Evolutionary conservation across 78 protist genomes (phyloP).

Genomic region (Dictyostelium discoideum): DNA sequence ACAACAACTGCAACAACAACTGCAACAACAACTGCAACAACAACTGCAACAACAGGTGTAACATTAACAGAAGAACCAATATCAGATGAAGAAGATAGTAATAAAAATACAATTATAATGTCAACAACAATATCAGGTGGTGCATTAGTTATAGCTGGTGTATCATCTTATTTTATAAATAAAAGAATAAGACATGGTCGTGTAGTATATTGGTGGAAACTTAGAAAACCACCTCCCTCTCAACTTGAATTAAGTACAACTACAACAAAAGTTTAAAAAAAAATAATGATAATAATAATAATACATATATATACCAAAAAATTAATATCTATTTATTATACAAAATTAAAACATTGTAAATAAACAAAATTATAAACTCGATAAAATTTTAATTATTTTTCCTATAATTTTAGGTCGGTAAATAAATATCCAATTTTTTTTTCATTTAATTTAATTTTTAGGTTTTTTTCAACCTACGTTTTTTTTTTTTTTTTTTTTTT

Average conservation of each 20-base stretch:
- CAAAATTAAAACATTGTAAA: neutral
- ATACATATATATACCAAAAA: too few species aligned
- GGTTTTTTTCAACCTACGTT: too few species aligned
- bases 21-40: neutral
- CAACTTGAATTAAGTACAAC: neutral
- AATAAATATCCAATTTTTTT: too few species aligned
- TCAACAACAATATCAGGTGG: constrained; percentile 30
- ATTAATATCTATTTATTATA: neutral
- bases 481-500: too few species aligned
- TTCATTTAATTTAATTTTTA: too few species aligned
- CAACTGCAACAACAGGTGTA: neutral
- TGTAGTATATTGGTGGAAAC: neutral
- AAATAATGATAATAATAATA: too few species aligned
- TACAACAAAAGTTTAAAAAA: neutral
- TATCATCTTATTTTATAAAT: neutral
- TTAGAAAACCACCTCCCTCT: constrained; percentile 17
- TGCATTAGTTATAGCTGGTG: neutral
- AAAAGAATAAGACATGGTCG: constrained; percentile 1
- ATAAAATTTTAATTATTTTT: too few species aligned
- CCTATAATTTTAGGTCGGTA: too few species aligned
- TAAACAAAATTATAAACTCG: neutral
- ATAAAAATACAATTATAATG: constrained; percentile 18
- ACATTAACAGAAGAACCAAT: neutral
- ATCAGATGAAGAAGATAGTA: neutral
- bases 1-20: neutral